Evolutionary conservation across 2,329 filamentous ascomycete genomes (phyloP), one percentile per base, ranked within the genome.

Genomic region (Plenodomus lindquistii): DNA sequence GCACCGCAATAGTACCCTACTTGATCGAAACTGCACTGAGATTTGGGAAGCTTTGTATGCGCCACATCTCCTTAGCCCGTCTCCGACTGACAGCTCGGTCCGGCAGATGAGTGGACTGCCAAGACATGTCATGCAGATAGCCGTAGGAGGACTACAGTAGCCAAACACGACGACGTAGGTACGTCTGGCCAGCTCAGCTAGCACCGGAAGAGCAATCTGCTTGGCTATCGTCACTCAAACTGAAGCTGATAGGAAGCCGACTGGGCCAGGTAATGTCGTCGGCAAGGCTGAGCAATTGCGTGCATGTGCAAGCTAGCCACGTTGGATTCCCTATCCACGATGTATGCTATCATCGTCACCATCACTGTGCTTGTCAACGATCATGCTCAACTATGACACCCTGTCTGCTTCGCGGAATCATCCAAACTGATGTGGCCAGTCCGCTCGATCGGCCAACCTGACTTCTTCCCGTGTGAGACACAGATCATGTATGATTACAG

Each of bases 91-190:
- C 11, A 31, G 27, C 27, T 43, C 41, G 27, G 24, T 19, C 22
- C 5, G 15, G 37, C 37, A 42, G 16, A 39, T 44, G 40, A 29
- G 46, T 47, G 51, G 50, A 42, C 16, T 52, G 57, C 57, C 56
- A 63, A 59, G 64, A 49, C 43, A 56, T 60, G 59, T 54, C 47
- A 62, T 57, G 61, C 61, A 60, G 24, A 35, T 46, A 62, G 42
- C 65, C 66, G 65, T 63, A 61, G 60, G 59, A 39, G 53, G 52
- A 65, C 60, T 53, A 63, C 48, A 54, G 52, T 57, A 53, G 46
- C 58, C 66, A 66, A 69, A 65, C 59, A 61, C 52, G 57, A 52
- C 48, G 52, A 60, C 48, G 53, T 47, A 52, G 50, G 43, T 42
- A 41, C 46, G 51, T 52, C 29, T 34, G 37, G 60, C 63, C 66